Base-by-base conservation (phyloP, 305 asterid genomes). In the Fraxinus greggii region DNA sequence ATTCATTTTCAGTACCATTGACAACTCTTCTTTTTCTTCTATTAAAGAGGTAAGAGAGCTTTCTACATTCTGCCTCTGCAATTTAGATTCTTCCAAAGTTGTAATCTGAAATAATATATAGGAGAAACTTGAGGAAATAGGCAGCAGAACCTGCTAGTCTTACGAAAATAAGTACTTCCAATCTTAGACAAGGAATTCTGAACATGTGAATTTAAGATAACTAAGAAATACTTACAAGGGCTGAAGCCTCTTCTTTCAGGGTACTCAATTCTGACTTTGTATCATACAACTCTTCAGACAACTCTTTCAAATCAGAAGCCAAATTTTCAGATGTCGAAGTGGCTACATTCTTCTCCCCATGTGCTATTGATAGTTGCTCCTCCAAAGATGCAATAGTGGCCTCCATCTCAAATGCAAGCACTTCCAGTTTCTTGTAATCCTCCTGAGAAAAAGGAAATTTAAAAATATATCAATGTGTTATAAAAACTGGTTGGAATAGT, bases 371-470 rank as follows among this genome's bases (percentile, higher is more conserved):
- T 81, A 96, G 83, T 86, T 91, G 93, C 75, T 96, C 97, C 83
- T 92, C 97, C 85, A 96, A 80, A 76, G 97, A 90, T 80, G 91
- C 97, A 79, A 94, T 94, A 86, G 93, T 86, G 48, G 93, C 80
- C 86, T 96, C 99, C 98, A 94, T 94, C 89, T 94, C 97, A 89
- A 88, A 94, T 74, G 98, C 97, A 79, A 96, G 97, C 80, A 91
- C 95, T 90, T 96, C 98, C 87, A 93, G 90, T 81, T 82, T 92
- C 91, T 89, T 90, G 92, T 90, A 90, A 45, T 92, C 98, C 78
- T 91, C 95, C 98, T 96, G 83, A 83, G 87, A 48, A 82, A 45
- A 77, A 84, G 54, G 84, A 80, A 73, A 36, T 3, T 2, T n/a
- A 33, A 72, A 56, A 24, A 69, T 3, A 79, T 70, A 70, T 31